These are phyloP conservation scores for Dendryphion nanum DNA, from an alignment of 2,329 filamentous ascomycete genomes.

Conservation along the genomic window DNA sequence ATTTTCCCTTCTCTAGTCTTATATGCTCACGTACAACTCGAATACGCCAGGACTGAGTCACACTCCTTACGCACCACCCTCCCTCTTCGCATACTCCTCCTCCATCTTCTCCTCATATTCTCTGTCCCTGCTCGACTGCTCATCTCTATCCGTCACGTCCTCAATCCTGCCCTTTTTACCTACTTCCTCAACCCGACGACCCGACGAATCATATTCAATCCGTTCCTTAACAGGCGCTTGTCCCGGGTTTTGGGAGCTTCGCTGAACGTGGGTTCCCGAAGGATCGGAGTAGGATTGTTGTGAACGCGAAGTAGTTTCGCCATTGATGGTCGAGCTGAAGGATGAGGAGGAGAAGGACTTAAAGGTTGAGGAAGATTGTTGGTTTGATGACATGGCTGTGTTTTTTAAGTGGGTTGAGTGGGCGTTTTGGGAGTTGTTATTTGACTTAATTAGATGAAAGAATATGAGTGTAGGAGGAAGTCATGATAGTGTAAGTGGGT, in stretches of 20 bases:
- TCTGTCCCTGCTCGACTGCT: constrained; percentile 36
- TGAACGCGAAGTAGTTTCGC: constrained; percentile 18
- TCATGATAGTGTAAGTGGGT: too few species aligned
- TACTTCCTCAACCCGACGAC: constrained; percentile 13
- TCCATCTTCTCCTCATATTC: constrained; percentile 43
- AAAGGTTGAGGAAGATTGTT: constrained; percentile 17
- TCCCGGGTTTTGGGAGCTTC: constrained; percentile 25
- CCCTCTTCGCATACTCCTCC: constrained; percentile 46
- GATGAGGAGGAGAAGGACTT: constrained; percentile 26
- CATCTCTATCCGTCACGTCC: constrained; percentile 34
- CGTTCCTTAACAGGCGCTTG: constrained; percentile 25
- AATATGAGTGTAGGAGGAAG: too few species aligned
- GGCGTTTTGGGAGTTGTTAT: too few species aligned
- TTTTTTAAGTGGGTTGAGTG: not conserved
- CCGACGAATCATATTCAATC: constrained; percentile 19
- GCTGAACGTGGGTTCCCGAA: constrained; percentile 26
- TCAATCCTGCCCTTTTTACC: constrained; percentile 17
- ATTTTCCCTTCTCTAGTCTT: too few species aligned
- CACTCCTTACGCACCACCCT: constrained; percentile 44
- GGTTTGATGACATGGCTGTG: constrained; percentile 5
- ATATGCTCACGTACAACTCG: too few species aligned
- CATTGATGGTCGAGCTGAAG: constrained; percentile 25
- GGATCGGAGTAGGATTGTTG: constrained; percentile 25
- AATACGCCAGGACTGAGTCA: too few species aligned
- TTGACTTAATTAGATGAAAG: too few species aligned